A percentile compares a stretch with the other conserved stretches of the same genome.
Evolutionary conservation across 345 rosid genomes (phyloP).

Genomic region (Eucalyptus erythrocorys): DNA sequence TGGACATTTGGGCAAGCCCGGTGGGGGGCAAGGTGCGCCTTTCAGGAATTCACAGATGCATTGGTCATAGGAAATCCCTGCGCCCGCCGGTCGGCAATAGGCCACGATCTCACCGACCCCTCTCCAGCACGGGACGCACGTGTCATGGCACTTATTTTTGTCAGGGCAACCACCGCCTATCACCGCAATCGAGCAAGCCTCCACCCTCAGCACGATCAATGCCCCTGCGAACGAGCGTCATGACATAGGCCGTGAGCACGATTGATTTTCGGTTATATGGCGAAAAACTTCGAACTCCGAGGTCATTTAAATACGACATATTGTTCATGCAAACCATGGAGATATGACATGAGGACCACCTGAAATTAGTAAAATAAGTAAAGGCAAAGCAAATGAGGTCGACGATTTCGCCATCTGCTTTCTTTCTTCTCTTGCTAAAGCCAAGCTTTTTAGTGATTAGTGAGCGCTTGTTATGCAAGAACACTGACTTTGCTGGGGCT

Average conservation of each 20-base stretch:
- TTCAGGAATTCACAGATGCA: slow-evolving; percentile 3
- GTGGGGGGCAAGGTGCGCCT: slow-evolving; percentile 15
- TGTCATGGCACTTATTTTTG: not conserved
- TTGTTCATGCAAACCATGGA: not conserved
- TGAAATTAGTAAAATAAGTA: not conserved
- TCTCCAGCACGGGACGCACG: slow-evolving; percentile 7
- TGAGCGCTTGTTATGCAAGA: not conserved
- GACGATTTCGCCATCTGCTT: not conserved
- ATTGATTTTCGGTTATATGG: not conserved
- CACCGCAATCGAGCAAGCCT: not conserved
- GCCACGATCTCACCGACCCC: not conserved
- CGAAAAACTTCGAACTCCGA: not conserved
- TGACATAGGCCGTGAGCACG: not conserved
- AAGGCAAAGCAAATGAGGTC: not conserved
- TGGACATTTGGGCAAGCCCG: slow-evolving; percentile 11
- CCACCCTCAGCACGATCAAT: not conserved
- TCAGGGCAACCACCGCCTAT: slow-evolving; percentile 19
- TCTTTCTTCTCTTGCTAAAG: not conserved
- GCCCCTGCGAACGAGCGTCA: not conserved
- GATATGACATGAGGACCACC: not conserved
- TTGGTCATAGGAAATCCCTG: slow-evolving; percentile 1
- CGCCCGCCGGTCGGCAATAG: slow-evolving; percentile 4
- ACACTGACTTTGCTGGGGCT: not conserved
- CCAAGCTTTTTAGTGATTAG: not conserved
- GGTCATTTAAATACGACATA: not conserved